Percentiles rank a stretch among this genome's conserved stretches.
Evolutionary conservation across 352 stramenopile species (phyloP).

Genomic region (Pythium coloratum): DNA sequence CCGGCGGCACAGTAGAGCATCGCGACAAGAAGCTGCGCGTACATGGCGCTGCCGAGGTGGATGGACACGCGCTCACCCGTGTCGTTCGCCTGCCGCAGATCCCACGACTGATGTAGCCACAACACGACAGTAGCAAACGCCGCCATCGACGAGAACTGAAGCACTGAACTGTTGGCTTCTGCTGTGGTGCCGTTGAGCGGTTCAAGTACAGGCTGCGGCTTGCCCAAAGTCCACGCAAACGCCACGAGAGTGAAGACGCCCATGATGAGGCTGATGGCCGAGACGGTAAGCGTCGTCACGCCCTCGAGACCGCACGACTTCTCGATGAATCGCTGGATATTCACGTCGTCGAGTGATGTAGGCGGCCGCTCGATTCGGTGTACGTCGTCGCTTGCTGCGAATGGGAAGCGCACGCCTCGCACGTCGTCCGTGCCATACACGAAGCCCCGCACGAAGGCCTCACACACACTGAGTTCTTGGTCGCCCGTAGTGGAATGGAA

Average conservation of each 20-base stretch:
- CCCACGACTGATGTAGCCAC: conserved; percentile 27
- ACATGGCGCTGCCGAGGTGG: conserved; percentile 20
- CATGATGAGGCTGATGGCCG: conserved; percentile 10
- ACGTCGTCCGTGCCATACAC: conserved; percentile 33
- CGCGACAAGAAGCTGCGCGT: conserved; percentile 22
- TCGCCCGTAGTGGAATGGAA: conserved; percentile 20
- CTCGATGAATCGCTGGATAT: conserved; percentile 29
- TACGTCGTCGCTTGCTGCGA: conserved; percentile 13
- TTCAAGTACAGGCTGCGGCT: conserved; percentile 3
- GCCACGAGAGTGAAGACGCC: conserved; percentile 11
- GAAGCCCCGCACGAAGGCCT: conserved; percentile 25
- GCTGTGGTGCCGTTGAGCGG: not conserved
- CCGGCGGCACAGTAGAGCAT: conserved; percentile 16
- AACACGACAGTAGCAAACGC: conserved; percentile 15
- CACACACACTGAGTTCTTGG: conserved; percentile 26
- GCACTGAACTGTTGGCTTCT: conserved; percentile 15
- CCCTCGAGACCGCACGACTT: conserved; percentile 27
- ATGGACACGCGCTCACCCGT: conserved; percentile 21
- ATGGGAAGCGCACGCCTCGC: conserved; percentile 22
- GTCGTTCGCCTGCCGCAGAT: conserved; percentile 19
- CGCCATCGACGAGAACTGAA: conserved; percentile 16
- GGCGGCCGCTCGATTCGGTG: conserved; percentile 27
- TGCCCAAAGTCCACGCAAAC: conserved; percentile 21
- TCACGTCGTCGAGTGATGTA: conserved; percentile 25
- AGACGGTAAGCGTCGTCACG: conserved; percentile 14